phyloP scores from a whole-genome alignment of 176 grass and related monocot species.

The Zoysia japonica region DNA sequence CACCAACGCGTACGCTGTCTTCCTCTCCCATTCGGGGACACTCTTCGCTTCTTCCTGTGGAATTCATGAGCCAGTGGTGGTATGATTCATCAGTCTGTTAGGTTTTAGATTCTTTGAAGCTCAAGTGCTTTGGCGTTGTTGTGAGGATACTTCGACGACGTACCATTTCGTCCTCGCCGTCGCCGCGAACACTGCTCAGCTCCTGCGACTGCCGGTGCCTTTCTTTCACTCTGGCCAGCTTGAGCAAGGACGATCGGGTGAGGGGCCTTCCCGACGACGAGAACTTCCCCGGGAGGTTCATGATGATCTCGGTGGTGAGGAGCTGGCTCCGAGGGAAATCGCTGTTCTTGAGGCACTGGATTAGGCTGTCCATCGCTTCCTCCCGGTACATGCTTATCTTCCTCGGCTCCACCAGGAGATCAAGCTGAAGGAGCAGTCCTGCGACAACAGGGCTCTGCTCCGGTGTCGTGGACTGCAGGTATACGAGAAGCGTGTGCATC shows the following conservation, averaged over 20 bases:
- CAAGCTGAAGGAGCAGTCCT: slow-evolving; percentile 72
- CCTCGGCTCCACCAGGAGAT: slow-evolving; percentile 73
- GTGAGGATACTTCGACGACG: no score
- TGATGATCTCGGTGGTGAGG: slow-evolving; percentile 66
- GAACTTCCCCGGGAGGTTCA: slow-evolving; percentile 59
- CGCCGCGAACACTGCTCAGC: slow-evolving; percentile 24
- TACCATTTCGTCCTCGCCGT: slow-evolving; percentile 48
- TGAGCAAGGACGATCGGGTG: slow-evolving; percentile 53
- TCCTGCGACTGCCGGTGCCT: slow-evolving; percentile 51
- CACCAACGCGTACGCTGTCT: slow-evolving; percentile 58
- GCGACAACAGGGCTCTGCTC: slow-evolving; percentile 56
- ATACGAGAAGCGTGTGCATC: slow-evolving; percentile 71
- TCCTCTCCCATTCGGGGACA: slow-evolving; percentile 59
- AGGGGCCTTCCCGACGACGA: slow-evolving; percentile 65
- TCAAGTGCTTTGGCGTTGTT: no score
- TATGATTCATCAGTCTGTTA: no score
- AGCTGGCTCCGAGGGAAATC: slow-evolving; percentile 60
- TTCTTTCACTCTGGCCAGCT: slow-evolving; percentile 62
- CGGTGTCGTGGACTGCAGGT: slow-evolving; percentile 52
- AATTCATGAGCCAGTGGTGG: neutral
- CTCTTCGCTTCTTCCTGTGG: slow-evolving; percentile 56
- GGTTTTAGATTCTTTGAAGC: no score
- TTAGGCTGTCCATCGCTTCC: slow-evolving; percentile 57
- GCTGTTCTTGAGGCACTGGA: slow-evolving; percentile 56
- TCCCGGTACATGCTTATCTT: slow-evolving; percentile 75